phyloP scores from a whole-genome alignment of 208 protist genomes.

The Blechomonas ayalai region DNA sequence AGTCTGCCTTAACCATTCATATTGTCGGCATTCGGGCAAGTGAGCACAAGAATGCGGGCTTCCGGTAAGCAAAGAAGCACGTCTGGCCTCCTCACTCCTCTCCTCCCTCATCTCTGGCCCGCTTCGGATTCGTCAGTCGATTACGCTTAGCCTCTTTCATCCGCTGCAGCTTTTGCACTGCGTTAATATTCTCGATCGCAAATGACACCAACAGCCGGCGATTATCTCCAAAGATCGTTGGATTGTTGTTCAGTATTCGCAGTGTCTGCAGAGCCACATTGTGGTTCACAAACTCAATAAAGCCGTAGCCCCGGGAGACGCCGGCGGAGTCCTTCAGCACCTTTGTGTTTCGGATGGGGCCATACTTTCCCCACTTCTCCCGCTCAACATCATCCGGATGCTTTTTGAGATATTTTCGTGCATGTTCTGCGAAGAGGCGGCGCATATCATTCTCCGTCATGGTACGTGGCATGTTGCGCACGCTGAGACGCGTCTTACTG shows the following conservation, averaged over 20 bases:
- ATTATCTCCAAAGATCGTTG: constrained; percentile 78
- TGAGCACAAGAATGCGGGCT: too few species aligned
- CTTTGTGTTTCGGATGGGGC: constrained; percentile 82
- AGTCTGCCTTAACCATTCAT: too few species aligned
- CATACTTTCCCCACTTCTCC: constrained; percentile 85
- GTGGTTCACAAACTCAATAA: constrained; percentile 91
- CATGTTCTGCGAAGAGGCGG: constrained; percentile 62
- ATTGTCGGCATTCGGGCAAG: too few species aligned
- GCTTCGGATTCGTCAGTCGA: constrained; percentile 15
- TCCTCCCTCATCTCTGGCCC: neutral
- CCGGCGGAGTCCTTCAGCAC: constrained; percentile 78
- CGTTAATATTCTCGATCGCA: constrained; percentile 85
- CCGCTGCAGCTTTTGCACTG: constrained; percentile 83
- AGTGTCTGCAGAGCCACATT: constrained; percentile 79
- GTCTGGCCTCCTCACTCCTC: neutral
- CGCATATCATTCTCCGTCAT: constrained; percentile 87
- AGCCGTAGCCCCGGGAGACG: constrained; percentile 84
- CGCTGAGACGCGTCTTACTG: constrained; percentile 82
- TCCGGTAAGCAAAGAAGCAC: too few species aligned
- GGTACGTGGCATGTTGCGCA: constrained; percentile 86
- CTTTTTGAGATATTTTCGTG: constrained; percentile 65
- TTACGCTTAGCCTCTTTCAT: constrained; percentile 70
- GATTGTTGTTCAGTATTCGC: constrained; percentile 90
- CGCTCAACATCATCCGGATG: constrained; percentile 64
- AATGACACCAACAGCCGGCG: constrained; percentile 89